phyloP scores from a whole-genome alignment of 1,139 yeast genomes.

The Saccharomycopsis phalli region DNA sequence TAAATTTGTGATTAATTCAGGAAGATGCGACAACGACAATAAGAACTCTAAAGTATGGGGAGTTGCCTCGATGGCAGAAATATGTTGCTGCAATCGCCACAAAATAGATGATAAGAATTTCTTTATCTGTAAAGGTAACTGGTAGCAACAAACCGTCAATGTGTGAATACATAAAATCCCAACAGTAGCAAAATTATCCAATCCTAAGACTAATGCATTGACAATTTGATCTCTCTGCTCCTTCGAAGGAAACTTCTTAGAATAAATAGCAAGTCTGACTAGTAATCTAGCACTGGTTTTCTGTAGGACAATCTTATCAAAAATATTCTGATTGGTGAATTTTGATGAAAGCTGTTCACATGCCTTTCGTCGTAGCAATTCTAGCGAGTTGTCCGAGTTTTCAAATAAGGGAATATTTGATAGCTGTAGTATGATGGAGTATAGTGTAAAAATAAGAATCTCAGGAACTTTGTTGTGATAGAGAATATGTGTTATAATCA shows the following conservation, averaged over 20 bases:
- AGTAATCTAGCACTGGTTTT: slow-evolving; percentile 58
- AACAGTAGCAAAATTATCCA: slow-evolving; percentile 70
- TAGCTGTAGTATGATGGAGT: slow-evolving; percentile 34
- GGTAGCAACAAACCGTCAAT: slow-evolving; percentile 71
- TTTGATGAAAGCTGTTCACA: slow-evolving; percentile 54
- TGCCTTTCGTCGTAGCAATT: slow-evolving; percentile 38
- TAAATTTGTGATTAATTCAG: slow-evolving; percentile 60
- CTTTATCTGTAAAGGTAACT: slow-evolving; percentile 65
- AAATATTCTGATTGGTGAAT: slow-evolving; percentile 36
- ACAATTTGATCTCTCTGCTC: slow-evolving; percentile 62
- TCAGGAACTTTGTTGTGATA: not conserved
- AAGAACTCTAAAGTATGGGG: slow-evolving; percentile 74
- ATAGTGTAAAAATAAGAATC: slow-evolving; percentile 11
- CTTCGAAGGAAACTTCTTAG: slow-evolving; percentile 43
- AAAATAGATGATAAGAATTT: slow-evolving; percentile 58
- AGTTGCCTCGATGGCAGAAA: slow-evolving; percentile 60
- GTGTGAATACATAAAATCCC: slow-evolving; percentile 75
- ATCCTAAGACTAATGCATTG: slow-evolving; percentile 51
- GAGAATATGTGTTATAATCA: not conserved
- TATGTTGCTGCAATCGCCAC: slow-evolving; percentile 61
- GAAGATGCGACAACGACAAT: slow-evolving; percentile 55
- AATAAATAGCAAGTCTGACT: slow-evolving; percentile 63
- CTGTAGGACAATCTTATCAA: slow-evolving; percentile 55
- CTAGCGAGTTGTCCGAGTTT: slow-evolving; percentile 37
- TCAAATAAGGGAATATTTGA: slow-evolving; percentile 51